phyloP scores from a whole-genome alignment of 2,329 filamentous ascomycete genomes.

The Neodidymelliopsis sp. region DNA sequence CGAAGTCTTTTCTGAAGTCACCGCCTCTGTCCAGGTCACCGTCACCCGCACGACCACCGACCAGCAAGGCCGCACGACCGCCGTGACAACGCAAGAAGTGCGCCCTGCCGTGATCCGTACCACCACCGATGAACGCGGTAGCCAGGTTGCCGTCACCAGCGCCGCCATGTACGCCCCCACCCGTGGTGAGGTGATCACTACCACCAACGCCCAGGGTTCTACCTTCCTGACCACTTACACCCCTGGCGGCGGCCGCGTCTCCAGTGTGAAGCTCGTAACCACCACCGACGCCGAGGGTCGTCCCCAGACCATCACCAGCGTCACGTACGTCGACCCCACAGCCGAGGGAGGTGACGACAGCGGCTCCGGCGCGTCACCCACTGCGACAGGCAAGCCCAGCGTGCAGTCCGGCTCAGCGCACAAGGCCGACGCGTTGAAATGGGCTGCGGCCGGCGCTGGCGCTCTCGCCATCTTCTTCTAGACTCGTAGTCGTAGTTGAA shows the following conservation, averaged over 20 bases:
- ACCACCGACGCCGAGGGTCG: conserved; percentile 39
- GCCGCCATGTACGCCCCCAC: conserved; percentile 44
- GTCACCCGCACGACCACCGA: conserved; percentile 50
- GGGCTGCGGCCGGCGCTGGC: conserved; percentile 4
- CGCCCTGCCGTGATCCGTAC: conserved; percentile 49
- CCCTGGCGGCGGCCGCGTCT: conserved; percentile 52
- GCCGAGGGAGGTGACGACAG: conserved; percentile 21
- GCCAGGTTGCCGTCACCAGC: conserved; percentile 45
- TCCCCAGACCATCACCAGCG: conserved; percentile 54
- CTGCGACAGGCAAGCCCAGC: conserved; percentile 38
- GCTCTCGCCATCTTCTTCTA: conserved; percentile 16
- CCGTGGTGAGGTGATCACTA: conserved; percentile 53
- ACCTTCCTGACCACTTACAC: conserved; percentile 58
- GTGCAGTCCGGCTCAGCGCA: conserved; percentile 50
- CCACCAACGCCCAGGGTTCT: conserved; percentile 50
- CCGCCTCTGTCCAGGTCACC: conserved; percentile 48
- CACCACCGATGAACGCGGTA: conserved; percentile 51
- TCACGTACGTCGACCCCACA: conserved; percentile 51
- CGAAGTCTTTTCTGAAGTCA: conserved; percentile 51
- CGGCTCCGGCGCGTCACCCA: conserved; percentile 9
- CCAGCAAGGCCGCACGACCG: conserved; percentile 40
- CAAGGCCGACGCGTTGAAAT: conserved; percentile 20
- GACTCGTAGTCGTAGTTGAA: not conserved
- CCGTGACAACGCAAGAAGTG: conserved; percentile 47
- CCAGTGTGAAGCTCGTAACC: conserved; percentile 48